phyloP scores from a whole-genome alignment of 495 filamentous ascomycete species.

The Hypoxylon fuscum region DNA sequence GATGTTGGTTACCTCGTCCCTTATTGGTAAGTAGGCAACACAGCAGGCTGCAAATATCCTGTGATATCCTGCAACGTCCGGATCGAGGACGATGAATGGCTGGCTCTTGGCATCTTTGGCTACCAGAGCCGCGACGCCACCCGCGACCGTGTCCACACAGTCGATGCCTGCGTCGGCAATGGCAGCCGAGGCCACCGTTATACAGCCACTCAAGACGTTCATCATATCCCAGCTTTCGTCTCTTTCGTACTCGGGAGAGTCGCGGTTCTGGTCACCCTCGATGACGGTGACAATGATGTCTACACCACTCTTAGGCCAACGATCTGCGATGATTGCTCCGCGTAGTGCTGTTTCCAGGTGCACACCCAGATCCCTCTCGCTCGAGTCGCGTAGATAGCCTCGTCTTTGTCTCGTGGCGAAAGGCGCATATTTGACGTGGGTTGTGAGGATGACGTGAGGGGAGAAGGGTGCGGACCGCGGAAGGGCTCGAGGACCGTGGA shows the following conservation, averaged over 20 bases:
- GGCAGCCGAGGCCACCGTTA: constrained; percentile 94
- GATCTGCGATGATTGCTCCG: constrained; percentile 87
- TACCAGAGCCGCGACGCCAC: constrained; percentile 87
- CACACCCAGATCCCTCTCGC: constrained; percentile 87
- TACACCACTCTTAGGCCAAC: constrained; percentile 96
- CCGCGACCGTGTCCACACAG: constrained; percentile 88
- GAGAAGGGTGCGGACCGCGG: constrained; percentile 89
- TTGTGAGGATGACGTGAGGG: constrained; percentile 87
- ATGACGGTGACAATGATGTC: constrained; percentile 92
- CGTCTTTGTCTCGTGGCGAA: constrained; percentile 85
- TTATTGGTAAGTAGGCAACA: constrained; percentile 84
- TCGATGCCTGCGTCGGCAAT: constrained; percentile 96
- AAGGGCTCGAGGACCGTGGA: constrained; percentile 91
- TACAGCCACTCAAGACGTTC: constrained; percentile 89
- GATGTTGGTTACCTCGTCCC: constrained; percentile 92
- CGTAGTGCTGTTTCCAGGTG: constrained; percentile 91
- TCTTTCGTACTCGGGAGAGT: constrained; percentile 56
- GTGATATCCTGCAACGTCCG: constrained; percentile 81
- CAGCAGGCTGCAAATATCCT: constrained; percentile 82
- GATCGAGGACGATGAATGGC: constrained; percentile 77
- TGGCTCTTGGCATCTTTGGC: constrained; percentile 43
- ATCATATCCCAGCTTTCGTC: constrained; percentile 77
- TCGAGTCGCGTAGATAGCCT: constrained; percentile 85
- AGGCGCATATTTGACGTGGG: constrained; percentile 94
- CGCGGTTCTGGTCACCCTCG: constrained; percentile 77